Conservation (phyloP, 306 rosid species). For the Corylus heterophylla region DNA sequence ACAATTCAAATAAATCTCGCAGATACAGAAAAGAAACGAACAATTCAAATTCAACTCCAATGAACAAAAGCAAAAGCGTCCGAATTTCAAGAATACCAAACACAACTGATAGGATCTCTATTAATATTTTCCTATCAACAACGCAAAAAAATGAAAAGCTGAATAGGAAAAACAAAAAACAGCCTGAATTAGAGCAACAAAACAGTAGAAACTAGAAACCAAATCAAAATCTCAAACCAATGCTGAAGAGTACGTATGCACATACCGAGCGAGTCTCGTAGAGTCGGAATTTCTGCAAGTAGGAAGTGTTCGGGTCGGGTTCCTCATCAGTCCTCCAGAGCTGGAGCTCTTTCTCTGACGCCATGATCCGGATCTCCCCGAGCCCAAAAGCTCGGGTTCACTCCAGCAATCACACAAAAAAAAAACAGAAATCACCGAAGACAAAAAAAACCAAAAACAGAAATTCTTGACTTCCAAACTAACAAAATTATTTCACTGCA, state of each 20-base stretch:
- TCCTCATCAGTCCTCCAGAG: slow-evolving; percentile 33
- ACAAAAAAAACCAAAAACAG: slow-evolving; percentile 7
- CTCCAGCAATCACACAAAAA: slow-evolving; percentile 29
- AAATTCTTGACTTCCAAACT: slow-evolving; percentile 28
- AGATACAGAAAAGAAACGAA: not conserved
- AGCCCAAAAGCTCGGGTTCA: slow-evolving; percentile 57
- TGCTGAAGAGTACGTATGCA: not conserved
- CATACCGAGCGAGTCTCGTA: slow-evolving; percentile 92
- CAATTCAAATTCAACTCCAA: not conserved
- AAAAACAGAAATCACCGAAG: slow-evolving; percentile 12
- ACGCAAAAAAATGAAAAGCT: not conserved
- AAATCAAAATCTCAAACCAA: not conserved
- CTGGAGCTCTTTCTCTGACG: slow-evolving; percentile 38
- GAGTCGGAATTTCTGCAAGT: slow-evolving; percentile 92
- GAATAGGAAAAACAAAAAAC: not conserved
- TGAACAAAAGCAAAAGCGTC: not conserved
- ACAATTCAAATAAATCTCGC: not conserved
- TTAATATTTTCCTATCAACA: too few species aligned
- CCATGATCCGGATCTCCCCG: slow-evolving; percentile 77
- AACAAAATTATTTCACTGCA: slow-evolving; percentile 35
- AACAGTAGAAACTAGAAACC: slow-evolving; percentile 1
- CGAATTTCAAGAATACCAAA: not conserved
- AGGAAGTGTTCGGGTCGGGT: slow-evolving; percentile 42
- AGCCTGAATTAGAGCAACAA: slow-evolving; percentile 15
- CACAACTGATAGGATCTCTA: not conserved